Evolutionary conservation across 2,329 filamentous ascomycete genomes (phyloP), one percentile per base, ranked within the genome.

Genomic region (Aspergillus sp.): DNA sequence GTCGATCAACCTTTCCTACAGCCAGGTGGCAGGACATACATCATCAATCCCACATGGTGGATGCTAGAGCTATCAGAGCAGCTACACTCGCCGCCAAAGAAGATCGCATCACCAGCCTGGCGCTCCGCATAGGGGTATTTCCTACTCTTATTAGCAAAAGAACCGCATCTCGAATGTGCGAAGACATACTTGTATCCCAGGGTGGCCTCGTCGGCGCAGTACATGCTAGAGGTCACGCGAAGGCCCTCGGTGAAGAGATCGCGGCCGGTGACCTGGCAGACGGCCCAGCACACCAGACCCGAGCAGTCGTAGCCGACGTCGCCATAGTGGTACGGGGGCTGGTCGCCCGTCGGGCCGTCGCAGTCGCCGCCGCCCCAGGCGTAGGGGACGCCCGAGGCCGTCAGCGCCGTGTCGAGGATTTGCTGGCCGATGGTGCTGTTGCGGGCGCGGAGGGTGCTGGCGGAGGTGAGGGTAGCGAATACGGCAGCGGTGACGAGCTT

Each of bases 401-500:
- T 65, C 76, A 79, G 77, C 63, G 76, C 71, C 68, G 78, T 78
- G 63, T 74, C 73, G 52, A 78, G 59, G 47, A 78, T 64, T 47
- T 66, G 67, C 38, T 67, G 68, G 49, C 69, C 67, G 17, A 72
- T 63, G 23, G 52, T 47, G 44, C 42, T 32, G 47, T 23, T 47
- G 36, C 49, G 50, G 43, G 44, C 43, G 34, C 23, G 20, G 44
- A 50, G 19, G 6, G 43, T 29, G 4, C 42, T n/a, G 31, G 54
- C 19, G 38, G 36, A 47, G 19, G 47, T 38, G 36, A 76, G 34
- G 29, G 46, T 34, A 10, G 48, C 21, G 31, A 53, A 42, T 14
- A 46, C 23, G 32, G 48, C 17, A n/a, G 46, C 46, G 20, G 46
- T 19, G 31, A 49, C 5, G 41, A 49, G 41, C 14, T 49, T 51